A percentile compares a stretch with the other conserved stretches of the same genome.
Evolutionary conservation across 257 asterid species (phyloP).

Genomic region (Linaria vulgaris): DNA sequence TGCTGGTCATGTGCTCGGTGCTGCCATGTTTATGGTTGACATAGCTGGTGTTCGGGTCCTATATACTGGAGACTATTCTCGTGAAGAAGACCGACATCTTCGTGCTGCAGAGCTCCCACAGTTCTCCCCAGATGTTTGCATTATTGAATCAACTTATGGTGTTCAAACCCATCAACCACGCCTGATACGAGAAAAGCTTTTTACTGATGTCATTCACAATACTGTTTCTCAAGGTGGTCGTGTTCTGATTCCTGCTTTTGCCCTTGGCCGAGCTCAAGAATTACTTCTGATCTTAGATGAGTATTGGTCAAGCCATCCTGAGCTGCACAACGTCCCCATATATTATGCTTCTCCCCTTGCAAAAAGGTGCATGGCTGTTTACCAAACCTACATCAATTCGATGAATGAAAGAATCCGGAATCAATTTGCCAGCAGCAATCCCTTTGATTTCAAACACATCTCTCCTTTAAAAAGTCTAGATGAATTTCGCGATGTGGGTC

Average conservation of each 20-base stretch:
- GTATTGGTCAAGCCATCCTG: slow-evolving; percentile 91
- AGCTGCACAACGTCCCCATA: slow-evolving; percentile 78
- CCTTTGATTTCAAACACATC: slow-evolving; percentile 89
- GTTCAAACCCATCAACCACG: slow-evolving; percentile 94
- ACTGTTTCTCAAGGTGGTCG: slow-evolving; percentile 92
- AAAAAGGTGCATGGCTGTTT: slow-evolving; percentile 91
- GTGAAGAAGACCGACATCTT: slow-evolving; percentile 97
- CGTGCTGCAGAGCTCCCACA: slow-evolving; percentile 96
- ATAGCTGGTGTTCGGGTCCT: slow-evolving; percentile 97
- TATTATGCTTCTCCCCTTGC: slow-evolving; percentile 98
- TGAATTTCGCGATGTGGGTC: slow-evolving; percentile 80
- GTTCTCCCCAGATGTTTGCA: slow-evolving; percentile 92
- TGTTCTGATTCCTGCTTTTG: slow-evolving; percentile 89
- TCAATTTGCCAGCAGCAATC: slow-evolving; percentile 69
- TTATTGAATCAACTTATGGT: slow-evolving; percentile 93
- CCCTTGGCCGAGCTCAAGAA: slow-evolving; percentile 98
- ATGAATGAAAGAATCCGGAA: slow-evolving; percentile 91
- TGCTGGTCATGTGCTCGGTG: slow-evolving; percentile 99
- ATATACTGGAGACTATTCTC: slow-evolving; percentile 95
- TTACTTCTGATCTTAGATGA: slow-evolving; percentile 90
- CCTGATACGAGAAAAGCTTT: slow-evolving; percentile 75
- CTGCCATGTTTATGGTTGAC: slow-evolving; percentile 99
- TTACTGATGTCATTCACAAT: slow-evolving; percentile 81
- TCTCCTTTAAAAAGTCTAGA: slow-evolving; percentile 80
- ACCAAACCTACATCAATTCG: slow-evolving; percentile 87